phyloP scores from a whole-genome alignment of 176 grass and related monocot species.

The Oryza glumipatula region DNA sequence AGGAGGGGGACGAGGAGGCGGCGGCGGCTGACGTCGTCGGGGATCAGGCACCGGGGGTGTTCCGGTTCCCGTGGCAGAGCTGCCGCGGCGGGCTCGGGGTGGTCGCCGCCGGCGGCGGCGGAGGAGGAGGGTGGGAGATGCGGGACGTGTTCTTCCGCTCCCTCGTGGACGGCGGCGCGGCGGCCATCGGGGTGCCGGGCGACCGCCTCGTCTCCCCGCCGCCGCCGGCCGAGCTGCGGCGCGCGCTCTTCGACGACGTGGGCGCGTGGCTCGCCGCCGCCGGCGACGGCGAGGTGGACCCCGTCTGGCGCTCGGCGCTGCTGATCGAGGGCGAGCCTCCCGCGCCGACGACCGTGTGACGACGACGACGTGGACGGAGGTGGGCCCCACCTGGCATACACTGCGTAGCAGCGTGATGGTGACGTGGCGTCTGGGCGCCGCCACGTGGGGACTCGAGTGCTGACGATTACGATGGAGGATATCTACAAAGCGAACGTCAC shows the following conservation, averaged over 20 bases:
- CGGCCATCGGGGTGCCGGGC: constrained; percentile 60
- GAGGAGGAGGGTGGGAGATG: constrained; percentile 48
- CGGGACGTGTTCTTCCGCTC: constrained; percentile 87
- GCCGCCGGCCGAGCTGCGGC: constrained; percentile 16
- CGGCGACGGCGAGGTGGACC: constrained; percentile 55
- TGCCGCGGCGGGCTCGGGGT: constrained; percentile 45
- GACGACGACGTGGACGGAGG: neutral
- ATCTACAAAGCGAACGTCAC: too few relatives aligned
- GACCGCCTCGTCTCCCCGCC: constrained; percentile 58
- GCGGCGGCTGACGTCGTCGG: constrained; percentile 12
- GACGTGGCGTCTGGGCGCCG: too few relatives aligned
- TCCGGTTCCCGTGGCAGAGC: constrained; percentile 71
- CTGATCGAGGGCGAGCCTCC: constrained; percentile 22
- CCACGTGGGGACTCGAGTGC: too few relatives aligned
- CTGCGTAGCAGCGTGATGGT: neutral
- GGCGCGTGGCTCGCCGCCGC: constrained; percentile 54
- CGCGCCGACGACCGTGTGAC: constrained; percentile 33
- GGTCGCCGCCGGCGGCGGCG: neutral
- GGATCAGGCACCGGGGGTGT: constrained; percentile 58
- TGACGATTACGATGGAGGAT: too few relatives aligned
- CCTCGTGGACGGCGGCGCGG: constrained; percentile 57
- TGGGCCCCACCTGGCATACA: constrained; percentile 28
- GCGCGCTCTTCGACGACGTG: constrained; percentile 62
- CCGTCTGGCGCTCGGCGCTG: constrained; percentile 59
- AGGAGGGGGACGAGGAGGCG: neutral